Conservation (phyloP, 306 rosid species). For the Urtica urens region DNA sequence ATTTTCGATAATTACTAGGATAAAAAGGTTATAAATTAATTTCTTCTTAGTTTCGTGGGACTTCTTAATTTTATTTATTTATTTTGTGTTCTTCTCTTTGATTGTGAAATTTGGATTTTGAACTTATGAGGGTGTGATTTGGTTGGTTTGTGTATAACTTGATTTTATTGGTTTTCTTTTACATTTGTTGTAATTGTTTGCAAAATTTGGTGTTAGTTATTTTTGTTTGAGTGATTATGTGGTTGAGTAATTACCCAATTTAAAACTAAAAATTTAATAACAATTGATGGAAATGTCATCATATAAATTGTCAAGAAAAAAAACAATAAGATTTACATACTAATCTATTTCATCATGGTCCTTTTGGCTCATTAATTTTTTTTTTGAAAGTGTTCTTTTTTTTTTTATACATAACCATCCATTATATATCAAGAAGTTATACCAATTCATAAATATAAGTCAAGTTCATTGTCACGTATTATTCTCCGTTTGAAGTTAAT, state of each 20-base stretch:
- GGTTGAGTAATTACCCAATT: neutral
- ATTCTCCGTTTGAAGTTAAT: too few species aligned
- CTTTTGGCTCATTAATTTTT: too few species aligned
- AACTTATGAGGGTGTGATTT: neutral
- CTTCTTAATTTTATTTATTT: neutral
- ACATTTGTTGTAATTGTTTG: neutral
- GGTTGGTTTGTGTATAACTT: slow-evolving; percentile 5
- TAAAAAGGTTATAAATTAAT: neutral
- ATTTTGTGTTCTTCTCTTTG: neutral
- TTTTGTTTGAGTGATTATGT: neutral
- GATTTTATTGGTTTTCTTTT: neutral
- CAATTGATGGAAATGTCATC: too few species aligned
- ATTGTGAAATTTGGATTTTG: slow-evolving; percentile 5
- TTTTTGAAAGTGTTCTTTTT: too few species aligned
- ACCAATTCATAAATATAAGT: too few species aligned
- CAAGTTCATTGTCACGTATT: too few species aligned
- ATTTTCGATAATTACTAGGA: neutral
- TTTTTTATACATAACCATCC: too few species aligned
- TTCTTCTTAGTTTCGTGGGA: neutral
- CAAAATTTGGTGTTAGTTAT: neutral
- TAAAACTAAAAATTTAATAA: neutral
- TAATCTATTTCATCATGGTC: too few species aligned
- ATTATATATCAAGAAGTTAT: too few species aligned
- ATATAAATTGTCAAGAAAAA: too few species aligned
- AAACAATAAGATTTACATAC: too few species aligned